These are phyloP conservation scores for Neoboletus brunneissimus DNA, from an alignment of 768 basidiomycete genomes.

Conservation along the genomic window DNA sequence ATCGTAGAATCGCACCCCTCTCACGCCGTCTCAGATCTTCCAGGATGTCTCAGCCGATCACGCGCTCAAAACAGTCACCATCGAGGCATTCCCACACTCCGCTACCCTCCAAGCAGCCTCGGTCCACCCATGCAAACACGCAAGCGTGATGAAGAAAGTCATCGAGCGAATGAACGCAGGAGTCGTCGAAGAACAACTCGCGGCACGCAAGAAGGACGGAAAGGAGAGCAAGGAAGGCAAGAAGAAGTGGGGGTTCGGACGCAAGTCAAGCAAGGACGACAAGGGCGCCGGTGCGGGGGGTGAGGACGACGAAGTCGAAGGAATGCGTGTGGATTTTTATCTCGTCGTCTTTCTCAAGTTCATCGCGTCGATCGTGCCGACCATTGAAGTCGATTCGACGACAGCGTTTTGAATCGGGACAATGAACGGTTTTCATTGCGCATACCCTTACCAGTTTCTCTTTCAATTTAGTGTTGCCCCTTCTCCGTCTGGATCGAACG, in stretches of 20 bases:
- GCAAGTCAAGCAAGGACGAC: slow-evolving; percentile 61
- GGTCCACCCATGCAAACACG: slow-evolving; percentile 98
- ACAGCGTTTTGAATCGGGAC: slow-evolving; percentile 52
- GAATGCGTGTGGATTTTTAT: slow-evolving; percentile 97
- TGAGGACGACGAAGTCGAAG: slow-evolving; percentile 69
- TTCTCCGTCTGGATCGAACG: slow-evolving; percentile 3
- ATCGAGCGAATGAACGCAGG: slow-evolving; percentile 97
- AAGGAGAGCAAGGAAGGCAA: slow-evolving; percentile 54
- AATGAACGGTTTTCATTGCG: not conserved
- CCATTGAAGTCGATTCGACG: slow-evolving; percentile 96
- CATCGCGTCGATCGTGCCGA: slow-evolving; percentile 97
- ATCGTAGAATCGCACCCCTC: slow-evolving; percentile 76
- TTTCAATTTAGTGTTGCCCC: not conserved
- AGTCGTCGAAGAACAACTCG: slow-evolving; percentile 79
- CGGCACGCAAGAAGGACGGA: slow-evolving; percentile 50
- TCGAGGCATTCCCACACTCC: slow-evolving; percentile 97
- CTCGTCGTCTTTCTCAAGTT: slow-evolving; percentile 99
- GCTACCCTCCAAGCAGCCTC: slow-evolving; percentile 81
- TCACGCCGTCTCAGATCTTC: slow-evolving; percentile 90
- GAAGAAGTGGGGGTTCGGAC: slow-evolving; percentile 85
- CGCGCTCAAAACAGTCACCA: slow-evolving; percentile 97
- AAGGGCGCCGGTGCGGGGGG: slow-evolving; percentile 29
- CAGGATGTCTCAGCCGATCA: slow-evolving; percentile 97
- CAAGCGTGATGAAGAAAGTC: slow-evolving; percentile 99
- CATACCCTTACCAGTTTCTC: slow-evolving; percentile 13